Evolutionary conservation across 1,139 yeast species (phyloP).

Genomic region (Kodamaea plutei): DNA sequence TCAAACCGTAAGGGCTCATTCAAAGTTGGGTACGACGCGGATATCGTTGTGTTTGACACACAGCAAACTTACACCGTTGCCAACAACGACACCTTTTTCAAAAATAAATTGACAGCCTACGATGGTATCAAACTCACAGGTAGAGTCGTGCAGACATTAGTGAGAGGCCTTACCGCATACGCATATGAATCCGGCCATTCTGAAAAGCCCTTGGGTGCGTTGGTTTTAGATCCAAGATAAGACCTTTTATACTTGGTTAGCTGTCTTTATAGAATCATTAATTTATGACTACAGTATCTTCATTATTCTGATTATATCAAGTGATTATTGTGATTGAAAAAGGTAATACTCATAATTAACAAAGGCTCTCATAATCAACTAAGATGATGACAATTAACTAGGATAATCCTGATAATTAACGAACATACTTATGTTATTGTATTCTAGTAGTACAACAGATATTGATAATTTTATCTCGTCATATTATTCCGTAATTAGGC

Average conservation of each 20-base stretch:
- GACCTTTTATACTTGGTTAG: too few species aligned
- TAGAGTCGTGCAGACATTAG: constrained; percentile 68
- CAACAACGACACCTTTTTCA: constrained; percentile 63
- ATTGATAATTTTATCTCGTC: too few species aligned
- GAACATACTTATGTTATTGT: too few species aligned
- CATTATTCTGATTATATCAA: too few species aligned
- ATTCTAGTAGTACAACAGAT: too few species aligned
- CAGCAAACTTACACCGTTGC: constrained; percentile 49
- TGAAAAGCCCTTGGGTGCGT: constrained; percentile 50
- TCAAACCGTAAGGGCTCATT: constrained; percentile 68
- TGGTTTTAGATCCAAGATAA: constrained; percentile 55
- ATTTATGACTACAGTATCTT: too few species aligned
- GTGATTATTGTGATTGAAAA: too few species aligned
- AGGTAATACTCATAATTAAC: background rate
- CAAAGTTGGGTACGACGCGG: constrained; percentile 78
- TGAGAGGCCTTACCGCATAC: constrained; percentile 70
- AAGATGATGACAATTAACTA: too few species aligned
- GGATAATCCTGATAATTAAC: too few species aligned
- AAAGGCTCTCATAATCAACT: too few species aligned
- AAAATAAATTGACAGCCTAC: constrained; percentile 85
- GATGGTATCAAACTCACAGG: constrained; percentile 68
- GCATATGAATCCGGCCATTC: constrained; percentile 55
- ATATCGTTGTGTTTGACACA: constrained; percentile 76
- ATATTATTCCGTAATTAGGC: too few species aligned
- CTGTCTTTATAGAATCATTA: too few species aligned